Percentiles rank a stretch among this genome's conserved stretches.
Evolutionary conservation across 2,329 filamentous ascomycete genomes (phyloP).

Genomic region (Incumbomyces lentus): DNA sequence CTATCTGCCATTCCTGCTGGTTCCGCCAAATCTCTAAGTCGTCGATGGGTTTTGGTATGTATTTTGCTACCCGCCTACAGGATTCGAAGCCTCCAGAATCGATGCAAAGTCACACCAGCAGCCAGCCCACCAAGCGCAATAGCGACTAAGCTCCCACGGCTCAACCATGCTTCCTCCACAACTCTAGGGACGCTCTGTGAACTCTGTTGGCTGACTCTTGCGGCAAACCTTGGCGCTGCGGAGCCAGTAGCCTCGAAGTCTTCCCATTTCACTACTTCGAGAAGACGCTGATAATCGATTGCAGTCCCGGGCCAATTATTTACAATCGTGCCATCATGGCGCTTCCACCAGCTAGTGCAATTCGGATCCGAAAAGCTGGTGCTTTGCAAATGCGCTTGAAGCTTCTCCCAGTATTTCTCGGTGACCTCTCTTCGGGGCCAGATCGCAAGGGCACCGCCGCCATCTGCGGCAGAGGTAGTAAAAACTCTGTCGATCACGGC

Average conservation of each 20-base stretch:
- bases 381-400: constrained; percentile 26
- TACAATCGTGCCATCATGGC: constrained; percentile 42
- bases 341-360: constrained; percentile 49
- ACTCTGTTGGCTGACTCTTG: constrained; percentile 16
- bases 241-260: constrained; percentile 24
- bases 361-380: constrained; percentile 44
- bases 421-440: constrained; percentile 29
- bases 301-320: constrained; percentile 48
- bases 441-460: constrained; percentile 29
- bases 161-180: constrained; percentile 7
- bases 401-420: constrained; percentile 8
- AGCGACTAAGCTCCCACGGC: constrained; percentile 8
- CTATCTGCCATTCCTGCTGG: too few relatives aligned
- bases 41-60: too few relatives aligned
- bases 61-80: not conserved
- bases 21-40: too few relatives aligned
- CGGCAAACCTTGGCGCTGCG: constrained; percentile 17
- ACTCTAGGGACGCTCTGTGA: constrained; percentile 8
- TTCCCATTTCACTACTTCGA: constrained; percentile 25
- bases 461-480: constrained; percentile 30
- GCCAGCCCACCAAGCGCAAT: constrained; percentile 2
- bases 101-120: constrained; percentile 2
- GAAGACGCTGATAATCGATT: constrained; percentile 42
- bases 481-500: constrained; percentile 40
- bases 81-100: constrained; percentile 4